Evolutionary conservation across 306 rosid genomes (phyloP).

Genomic region (Quillaja saponaria): DNA sequence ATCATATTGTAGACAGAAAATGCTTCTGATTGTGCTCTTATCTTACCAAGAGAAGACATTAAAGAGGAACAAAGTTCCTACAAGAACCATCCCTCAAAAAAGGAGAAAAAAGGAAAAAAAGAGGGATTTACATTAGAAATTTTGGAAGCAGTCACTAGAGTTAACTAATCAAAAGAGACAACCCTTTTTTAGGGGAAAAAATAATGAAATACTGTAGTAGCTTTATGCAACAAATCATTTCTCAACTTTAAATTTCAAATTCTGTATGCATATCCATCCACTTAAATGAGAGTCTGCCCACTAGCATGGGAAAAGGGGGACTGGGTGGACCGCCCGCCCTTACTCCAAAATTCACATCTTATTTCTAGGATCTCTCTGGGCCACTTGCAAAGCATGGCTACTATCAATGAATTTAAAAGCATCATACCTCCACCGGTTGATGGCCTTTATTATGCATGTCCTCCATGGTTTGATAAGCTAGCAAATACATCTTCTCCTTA

Average conservation of each 20-base stretch:
- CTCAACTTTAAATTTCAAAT: no score
- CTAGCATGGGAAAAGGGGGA: no score
- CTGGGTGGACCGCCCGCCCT: no score
- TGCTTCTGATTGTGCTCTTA: slow-evolving; percentile 74
- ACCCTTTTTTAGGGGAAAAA: background rate
- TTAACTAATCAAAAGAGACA: slow-evolving; percentile 19
- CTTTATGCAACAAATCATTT: slow-evolving; percentile 21
- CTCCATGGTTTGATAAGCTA: slow-evolving; percentile 75
- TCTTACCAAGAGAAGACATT: slow-evolving; percentile 67
- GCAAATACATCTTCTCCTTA: slow-evolving; percentile 75
- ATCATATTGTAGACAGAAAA: slow-evolving; percentile 76
- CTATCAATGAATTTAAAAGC: no score
- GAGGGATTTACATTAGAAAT: slow-evolving; percentile 26
- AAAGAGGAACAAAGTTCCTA: slow-evolving; percentile 81
- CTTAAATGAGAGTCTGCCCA: no score
- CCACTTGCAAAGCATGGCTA: no score
- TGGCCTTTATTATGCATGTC: slow-evolving; percentile 87
- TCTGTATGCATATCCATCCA: no score
- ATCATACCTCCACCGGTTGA: slow-evolving; percentile 78
- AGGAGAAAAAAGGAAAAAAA: no score
- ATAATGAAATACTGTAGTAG: background rate
- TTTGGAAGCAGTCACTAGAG: slow-evolving; percentile 13
- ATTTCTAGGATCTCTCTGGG: no score
- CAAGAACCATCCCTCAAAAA: no score
- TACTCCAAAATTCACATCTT: no score